A percentile compares a stretch with the other conserved stretches of the same genome.
Evolutionary conservation across 805 yeast species (phyloP).

Genomic region (Alloascoidea africana): DNA sequence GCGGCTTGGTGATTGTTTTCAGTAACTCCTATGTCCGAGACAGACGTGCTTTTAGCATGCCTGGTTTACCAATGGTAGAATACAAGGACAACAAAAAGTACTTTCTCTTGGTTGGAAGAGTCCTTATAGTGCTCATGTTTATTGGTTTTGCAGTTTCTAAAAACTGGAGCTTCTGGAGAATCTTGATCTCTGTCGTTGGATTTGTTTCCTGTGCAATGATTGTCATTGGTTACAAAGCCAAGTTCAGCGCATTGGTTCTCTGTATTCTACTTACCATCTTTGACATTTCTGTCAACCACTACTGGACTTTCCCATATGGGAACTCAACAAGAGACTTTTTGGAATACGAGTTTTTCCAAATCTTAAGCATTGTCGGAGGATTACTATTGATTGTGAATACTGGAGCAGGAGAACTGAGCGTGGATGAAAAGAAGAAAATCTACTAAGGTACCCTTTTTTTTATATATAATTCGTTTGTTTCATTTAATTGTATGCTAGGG

Average conservation of each 20-base stretch:
- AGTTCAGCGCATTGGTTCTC: slow-evolving; percentile 57
- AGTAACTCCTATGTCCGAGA: slow-evolving; percentile 76
- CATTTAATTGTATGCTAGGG: too few species aligned
- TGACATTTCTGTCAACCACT: slow-evolving; percentile 70
- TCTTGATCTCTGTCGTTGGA: slow-evolving; percentile 55
- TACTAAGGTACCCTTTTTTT: too few species aligned
- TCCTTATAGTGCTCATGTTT: slow-evolving; percentile 72
- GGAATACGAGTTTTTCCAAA: slow-evolving; percentile 90
- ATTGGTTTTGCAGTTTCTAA: slow-evolving; percentile 70
- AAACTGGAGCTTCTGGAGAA: slow-evolving; percentile 51
- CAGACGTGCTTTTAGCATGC: slow-evolving; percentile 48
- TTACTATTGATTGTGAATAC: slow-evolving; percentile 79
- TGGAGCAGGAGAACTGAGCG: slow-evolving; percentile 89
- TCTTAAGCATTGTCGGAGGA: slow-evolving; percentile 90
- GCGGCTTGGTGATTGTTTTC: slow-evolving; percentile 79
- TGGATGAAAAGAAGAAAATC: slow-evolving; percentile 92
- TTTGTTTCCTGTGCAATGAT: slow-evolving; percentile 58
- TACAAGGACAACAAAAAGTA: slow-evolving; percentile 64
- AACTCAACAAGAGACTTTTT: slow-evolving; percentile 77
- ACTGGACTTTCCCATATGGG: slow-evolving; percentile 63
- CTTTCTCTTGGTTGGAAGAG: slow-evolving; percentile 75
- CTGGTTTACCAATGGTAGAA: slow-evolving; percentile 65
- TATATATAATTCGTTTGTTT: too few species aligned
- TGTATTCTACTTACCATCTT: slow-evolving; percentile 59
- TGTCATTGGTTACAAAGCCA: slow-evolving; percentile 86